phyloP scores from a whole-genome alignment of 208 protist species.

The Angomonas deanei region DNA sequence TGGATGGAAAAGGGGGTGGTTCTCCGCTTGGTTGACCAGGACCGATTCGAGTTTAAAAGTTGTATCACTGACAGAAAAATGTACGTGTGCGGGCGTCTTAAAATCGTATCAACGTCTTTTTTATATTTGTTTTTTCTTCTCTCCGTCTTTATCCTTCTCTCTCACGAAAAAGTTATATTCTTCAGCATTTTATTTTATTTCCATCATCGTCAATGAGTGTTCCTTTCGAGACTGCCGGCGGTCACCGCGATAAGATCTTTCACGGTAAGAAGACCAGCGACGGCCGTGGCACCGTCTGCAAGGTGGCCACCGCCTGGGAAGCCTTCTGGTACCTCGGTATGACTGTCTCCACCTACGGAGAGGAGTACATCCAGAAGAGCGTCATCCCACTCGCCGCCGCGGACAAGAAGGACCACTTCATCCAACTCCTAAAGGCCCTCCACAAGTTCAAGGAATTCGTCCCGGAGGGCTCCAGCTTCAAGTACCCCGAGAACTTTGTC shows the following conservation, averaged over 20 bases:
- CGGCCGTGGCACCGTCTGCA: conserved; percentile 43
- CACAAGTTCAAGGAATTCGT: conserved; percentile 2
- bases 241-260: conserved; percentile 51
- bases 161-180: conserved; percentile 1
- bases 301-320: conserved; percentile 68
- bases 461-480: not conserved
- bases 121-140: conserved; percentile 1
- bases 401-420: not conserved
- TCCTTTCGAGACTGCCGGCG: conserved; percentile 41
- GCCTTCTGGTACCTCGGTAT: conserved; percentile 55
- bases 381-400: not conserved
- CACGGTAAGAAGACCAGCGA: conserved; percentile 35
- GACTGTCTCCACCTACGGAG: conserved; percentile 14
- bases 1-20: not conserved
- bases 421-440: not conserved
- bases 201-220: conserved; percentile 1
- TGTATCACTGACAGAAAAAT: no score
- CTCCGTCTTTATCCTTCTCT: conserved; percentile 1
- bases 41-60: no score
- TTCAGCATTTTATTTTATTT: not conserved
- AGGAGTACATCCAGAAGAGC: not conserved
- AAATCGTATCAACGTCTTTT: no score
- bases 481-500: not conserved
- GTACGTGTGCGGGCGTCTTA: no score
- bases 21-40: not conserved